Conservation (phyloP, 345 rosid genomes). For the Gynandropsis gynandra region DNA sequence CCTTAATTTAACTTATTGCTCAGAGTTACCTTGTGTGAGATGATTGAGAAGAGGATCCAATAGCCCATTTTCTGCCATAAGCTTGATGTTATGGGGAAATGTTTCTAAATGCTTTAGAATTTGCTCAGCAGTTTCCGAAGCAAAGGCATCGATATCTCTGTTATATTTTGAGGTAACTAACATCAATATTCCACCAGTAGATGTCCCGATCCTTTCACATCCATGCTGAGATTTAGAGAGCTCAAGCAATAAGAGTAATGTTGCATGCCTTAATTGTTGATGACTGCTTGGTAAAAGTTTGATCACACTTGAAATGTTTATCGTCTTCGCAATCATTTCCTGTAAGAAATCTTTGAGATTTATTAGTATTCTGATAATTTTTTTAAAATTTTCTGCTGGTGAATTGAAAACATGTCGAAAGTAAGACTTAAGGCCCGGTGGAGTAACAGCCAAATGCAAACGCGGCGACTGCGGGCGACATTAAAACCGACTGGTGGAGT, state of each 20-base stretch:
- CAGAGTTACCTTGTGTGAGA: slow-evolving; percentile 53
- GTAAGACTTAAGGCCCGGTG: too few species aligned
- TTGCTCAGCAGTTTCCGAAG: slow-evolving; percentile 50
- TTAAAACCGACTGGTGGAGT: too few species aligned
- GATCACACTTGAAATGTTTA: slow-evolving; percentile 44
- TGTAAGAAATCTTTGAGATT: slow-evolving; percentile 26
- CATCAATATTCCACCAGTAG: slow-evolving; percentile 65
- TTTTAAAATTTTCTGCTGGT: too few species aligned
- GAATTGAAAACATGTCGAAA: too few species aligned
- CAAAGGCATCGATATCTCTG: slow-evolving; percentile 37
- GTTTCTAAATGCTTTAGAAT: slow-evolving; percentile 59
- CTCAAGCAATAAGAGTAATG: slow-evolving; percentile 57
- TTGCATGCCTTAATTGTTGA: slow-evolving; percentile 42
- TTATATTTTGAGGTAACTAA: slow-evolving; percentile 60
- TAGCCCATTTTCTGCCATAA: slow-evolving; percentile 84
- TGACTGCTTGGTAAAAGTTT: slow-evolving; percentile 62
- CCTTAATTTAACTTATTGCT: too few species aligned
- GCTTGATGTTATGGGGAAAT: slow-evolving; percentile 50
- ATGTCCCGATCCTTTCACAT: slow-evolving; percentile 49
- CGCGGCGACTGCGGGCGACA: too few species aligned
- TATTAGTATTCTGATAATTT: neutral
- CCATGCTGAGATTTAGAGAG: slow-evolving; percentile 48
- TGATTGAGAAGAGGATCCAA: slow-evolving; percentile 71
- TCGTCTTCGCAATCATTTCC: slow-evolving; percentile 49
- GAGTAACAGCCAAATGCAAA: too few species aligned